Evolutionary conservation across 768 basidiomycete species (phyloP).

Genomic region (Amanita inopinata): DNA sequence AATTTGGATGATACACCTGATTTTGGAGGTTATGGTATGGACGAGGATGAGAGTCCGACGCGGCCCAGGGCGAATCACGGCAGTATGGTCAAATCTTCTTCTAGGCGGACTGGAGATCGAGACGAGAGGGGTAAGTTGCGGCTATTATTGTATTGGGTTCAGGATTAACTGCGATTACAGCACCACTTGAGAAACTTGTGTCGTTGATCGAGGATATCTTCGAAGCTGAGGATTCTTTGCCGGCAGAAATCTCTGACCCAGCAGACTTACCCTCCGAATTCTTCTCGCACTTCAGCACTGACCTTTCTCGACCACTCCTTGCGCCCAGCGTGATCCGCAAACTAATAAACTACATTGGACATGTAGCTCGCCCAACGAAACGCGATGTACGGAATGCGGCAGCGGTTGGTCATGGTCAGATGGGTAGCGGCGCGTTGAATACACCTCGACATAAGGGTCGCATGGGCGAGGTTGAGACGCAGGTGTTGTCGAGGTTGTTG

Average conservation of each 20-base stretch:
- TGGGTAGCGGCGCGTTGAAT: conserved; percentile 25
- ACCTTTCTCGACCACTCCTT: conserved; percentile 52
- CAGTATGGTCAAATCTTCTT: conserved; percentile 38
- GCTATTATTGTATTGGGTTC: neutral
- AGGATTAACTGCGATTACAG: conserved; percentile 22
- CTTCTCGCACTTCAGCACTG: conserved; percentile 53
- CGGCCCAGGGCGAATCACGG: conserved; percentile 17
- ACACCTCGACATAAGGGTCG: conserved; percentile 45
- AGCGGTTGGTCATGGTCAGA: conserved; percentile 40
- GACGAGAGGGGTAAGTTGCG: conserved; percentile 57
- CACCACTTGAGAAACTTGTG: conserved; percentile 65
- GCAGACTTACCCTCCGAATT: conserved; percentile 59
- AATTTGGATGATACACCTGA: conserved; percentile 29
- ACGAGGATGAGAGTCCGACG: conserved; percentile 32
- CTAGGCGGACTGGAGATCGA: conserved; percentile 58
- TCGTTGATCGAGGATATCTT: conserved; percentile 79
- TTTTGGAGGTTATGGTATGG: conserved; percentile 51
- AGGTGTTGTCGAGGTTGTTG: conserved; percentile 52
- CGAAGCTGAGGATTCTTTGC: conserved; percentile 63
- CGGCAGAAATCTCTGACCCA: conserved; percentile 36
- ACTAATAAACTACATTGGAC: conserved; percentile 56
- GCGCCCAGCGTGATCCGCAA: conserved; percentile 52
- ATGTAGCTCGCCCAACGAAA: conserved; percentile 59
- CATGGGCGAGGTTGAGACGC: conserved; percentile 60
- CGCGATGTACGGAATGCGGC: conserved; percentile 22